Evolutionary conservation across 148 eudicot genomes (phyloP).

Genomic region (Tetragonia tetragonoides): DNA sequence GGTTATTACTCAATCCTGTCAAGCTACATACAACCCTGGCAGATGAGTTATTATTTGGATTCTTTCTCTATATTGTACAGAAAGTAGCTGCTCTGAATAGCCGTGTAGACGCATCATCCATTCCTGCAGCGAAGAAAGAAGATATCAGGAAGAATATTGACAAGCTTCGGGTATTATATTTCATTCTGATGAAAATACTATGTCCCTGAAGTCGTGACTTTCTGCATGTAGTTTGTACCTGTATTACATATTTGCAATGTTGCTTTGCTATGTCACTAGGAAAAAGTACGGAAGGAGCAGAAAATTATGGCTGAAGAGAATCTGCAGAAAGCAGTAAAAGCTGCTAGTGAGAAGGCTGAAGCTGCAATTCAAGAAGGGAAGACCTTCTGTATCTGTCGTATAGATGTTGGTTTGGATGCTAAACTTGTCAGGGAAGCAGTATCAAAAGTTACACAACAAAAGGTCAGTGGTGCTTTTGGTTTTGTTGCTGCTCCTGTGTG

Average conservation of each 20-base stretch:
- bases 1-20: background rate
- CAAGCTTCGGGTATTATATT: conserved; percentile 57
- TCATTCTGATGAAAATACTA: background rate
- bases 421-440: conserved; percentile 84
- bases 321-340: conserved; percentile 63
- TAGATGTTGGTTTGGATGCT: conserved; percentile 79
- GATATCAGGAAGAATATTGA: conserved; percentile 58
- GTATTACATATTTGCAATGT: background rate
- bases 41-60: background rate
- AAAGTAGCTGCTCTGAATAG: conserved; percentile 70
- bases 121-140: conserved; percentile 79
- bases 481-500: background rate
- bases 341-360: conserved; percentile 67
- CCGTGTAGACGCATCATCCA: conserved; percentile 66
- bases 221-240: background rate
- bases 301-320: conserved; percentile 77
- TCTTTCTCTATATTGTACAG: conserved; percentile 34
- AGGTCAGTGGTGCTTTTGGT: conserved; percentile 41
- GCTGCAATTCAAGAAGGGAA: conserved; percentile 67
- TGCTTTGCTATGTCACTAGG: conserved; percentile 35
- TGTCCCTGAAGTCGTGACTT: background rate
- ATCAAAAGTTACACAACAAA: conserved; percentile 69
- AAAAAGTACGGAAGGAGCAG: conserved; percentile 64
- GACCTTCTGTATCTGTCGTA: conserved; percentile 61
- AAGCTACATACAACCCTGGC: background rate